A percentile compares a stretch with the other conserved stretches of the same genome.
Evolutionary conservation across 2,329 filamentous ascomycete genomes (phyloP).

Genomic region (Aurifilum marmelostoma): DNA sequence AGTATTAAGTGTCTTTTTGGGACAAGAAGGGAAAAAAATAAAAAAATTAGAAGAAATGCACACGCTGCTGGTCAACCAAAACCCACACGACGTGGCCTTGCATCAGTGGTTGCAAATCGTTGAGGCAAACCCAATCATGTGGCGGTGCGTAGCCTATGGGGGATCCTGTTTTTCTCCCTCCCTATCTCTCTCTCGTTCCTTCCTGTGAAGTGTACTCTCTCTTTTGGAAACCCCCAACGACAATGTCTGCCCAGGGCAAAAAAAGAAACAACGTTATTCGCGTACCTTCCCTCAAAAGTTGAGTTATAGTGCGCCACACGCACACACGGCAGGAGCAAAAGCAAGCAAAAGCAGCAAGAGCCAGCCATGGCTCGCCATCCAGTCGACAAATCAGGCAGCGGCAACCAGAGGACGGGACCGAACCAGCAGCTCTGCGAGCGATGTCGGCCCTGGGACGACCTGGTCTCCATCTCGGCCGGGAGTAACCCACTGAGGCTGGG

Average conservation of each 20-base stretch:
- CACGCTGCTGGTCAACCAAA: slow-evolving; percentile 3
- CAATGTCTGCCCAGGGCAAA: background rate
- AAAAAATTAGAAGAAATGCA: background rate
- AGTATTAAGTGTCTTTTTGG: background rate
- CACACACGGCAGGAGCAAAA: background rate
- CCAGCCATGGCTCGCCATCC: slow-evolving; percentile 7
- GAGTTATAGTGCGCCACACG: background rate
- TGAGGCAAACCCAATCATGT: slow-evolving; percentile 8
- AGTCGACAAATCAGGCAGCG: slow-evolving; percentile 4
- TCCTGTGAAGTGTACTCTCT: background rate
- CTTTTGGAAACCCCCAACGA: background rate
- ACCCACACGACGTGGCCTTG: slow-evolving; percentile 15
- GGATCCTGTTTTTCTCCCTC: background rate
- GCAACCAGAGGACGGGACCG: background rate
- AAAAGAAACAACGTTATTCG: background rate
- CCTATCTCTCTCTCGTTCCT: background rate
- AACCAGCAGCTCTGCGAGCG: slow-evolving; percentile 16
- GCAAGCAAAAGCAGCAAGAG: background rate
- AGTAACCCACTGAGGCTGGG: slow-evolving; percentile 11
- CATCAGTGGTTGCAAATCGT: slow-evolving; percentile 16
- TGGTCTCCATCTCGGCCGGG: slow-evolving; percentile 11
- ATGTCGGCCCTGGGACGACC: slow-evolving; percentile 13
- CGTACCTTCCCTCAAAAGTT: background rate
- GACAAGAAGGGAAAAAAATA: background rate
- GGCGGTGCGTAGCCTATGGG: slow-evolving; percentile 3